A percentile compares a stretch with the other conserved stretches of the same genome.
phyloP scores from a whole-genome alignment of 306 rosid species.

The Fragaria vesca region DNA sequence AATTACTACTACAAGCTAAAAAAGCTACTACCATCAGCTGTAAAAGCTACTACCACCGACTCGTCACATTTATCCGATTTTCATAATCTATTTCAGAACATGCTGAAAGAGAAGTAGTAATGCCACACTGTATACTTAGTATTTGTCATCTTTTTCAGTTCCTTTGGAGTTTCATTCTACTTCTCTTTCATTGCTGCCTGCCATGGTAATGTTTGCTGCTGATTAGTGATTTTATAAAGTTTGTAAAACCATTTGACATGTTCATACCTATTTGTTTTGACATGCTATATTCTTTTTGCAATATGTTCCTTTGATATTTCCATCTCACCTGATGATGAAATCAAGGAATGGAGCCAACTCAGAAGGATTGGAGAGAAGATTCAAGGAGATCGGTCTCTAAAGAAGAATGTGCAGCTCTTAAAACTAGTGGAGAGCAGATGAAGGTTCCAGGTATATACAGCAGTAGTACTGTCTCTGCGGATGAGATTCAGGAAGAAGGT shows the following conservation, averaged over 20 bases:
- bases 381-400: not conserved
- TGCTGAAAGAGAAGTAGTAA: too few species aligned
- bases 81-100: too few species aligned
- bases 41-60: too few species aligned
- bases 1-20: too few species aligned
- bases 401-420: not conserved
- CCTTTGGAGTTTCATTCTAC: not conserved
- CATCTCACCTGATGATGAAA: too few species aligned
- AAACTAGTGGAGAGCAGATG: not conserved
- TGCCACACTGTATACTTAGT: not conserved
- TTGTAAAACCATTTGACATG: not conserved
- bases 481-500: not conserved
- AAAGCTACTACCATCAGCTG: too few species aligned
- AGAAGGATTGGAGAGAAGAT: not conserved
- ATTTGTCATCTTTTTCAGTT: too few species aligned
- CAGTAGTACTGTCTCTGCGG: too few species aligned
- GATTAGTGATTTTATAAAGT: too few species aligned
- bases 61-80: too few species aligned
- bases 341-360: not conserved
- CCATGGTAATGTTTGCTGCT: too few species aligned
- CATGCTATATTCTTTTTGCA: not conserved
- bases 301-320: not conserved
- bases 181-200: not conserved
- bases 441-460: not conserved
- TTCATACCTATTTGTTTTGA: not conserved